A percentile compares a stretch with the other conserved stretches of the same genome.
Conservation (phyloP, 1,139 yeast species). For the Kodamaea arcana region DNA sequence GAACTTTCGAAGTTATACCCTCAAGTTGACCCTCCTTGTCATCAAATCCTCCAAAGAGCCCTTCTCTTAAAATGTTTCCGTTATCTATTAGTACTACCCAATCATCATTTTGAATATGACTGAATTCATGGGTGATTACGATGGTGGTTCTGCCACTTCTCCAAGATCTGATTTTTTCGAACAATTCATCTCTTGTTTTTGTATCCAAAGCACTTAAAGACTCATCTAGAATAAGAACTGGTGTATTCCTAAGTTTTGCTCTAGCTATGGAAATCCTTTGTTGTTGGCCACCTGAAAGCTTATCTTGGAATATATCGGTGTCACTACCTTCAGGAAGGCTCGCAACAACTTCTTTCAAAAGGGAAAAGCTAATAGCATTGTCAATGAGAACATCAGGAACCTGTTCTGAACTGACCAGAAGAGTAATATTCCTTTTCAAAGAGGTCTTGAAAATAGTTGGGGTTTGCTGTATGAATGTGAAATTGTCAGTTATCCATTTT, state of each 20-base stretch:
- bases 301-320: conserved; percentile 45
- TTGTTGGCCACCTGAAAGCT: conserved; percentile 88
- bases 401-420: conserved; percentile 33
- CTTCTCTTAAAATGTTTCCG: conserved; percentile 48
- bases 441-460: conserved; percentile 64
- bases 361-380: conserved; percentile 51
- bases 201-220: conserved; percentile 77
- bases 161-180: conserved; percentile 53
- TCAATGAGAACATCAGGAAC: conserved; percentile 26
- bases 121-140: conserved; percentile 72
- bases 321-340: conserved; percentile 52
- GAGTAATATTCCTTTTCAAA: conserved; percentile 56
- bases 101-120: conserved; percentile 53
- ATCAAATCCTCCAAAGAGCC: conserved; percentile 10
- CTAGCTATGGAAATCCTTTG: conserved; percentile 83
- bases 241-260: conserved; percentile 67
- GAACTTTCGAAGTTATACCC: not conserved
- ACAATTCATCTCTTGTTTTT: conserved; percentile 38
- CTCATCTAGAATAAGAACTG: conserved; percentile 79
- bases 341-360: conserved; percentile 43
- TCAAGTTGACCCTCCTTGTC: conserved; percentile 11
- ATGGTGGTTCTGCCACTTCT: conserved; percentile 71
- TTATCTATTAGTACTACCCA: conserved; percentile 52
- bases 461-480: conserved; percentile 71
- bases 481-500: conserved; percentile 56